Conservation (phyloP, 768 basidiomycete species). For the Dendrothele bispora region DNA sequence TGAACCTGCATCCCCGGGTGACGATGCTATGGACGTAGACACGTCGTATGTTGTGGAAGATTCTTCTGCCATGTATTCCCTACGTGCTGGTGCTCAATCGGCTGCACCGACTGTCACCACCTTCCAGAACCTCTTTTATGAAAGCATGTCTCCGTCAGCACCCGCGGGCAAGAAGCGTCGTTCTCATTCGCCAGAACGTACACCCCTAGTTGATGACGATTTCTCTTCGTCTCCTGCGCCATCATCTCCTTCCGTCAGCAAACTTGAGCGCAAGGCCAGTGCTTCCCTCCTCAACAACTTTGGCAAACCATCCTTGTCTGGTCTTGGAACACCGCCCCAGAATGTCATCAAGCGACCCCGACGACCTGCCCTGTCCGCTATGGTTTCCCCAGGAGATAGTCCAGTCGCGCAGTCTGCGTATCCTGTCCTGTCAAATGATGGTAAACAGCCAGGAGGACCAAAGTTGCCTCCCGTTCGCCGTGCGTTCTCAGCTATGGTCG, state of each 20-base stretch:
- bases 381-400: slow-evolving; percentile 48
- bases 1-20: slow-evolving; percentile 42
- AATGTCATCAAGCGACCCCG: slow-evolving; percentile 59
- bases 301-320: slow-evolving; percentile 50
- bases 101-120: slow-evolving; percentile 50
- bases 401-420: slow-evolving; percentile 42
- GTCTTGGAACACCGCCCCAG: slow-evolving; percentile 55
- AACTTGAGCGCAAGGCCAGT: slow-evolving; percentile 48
- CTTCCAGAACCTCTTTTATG: slow-evolving; percentile 61
- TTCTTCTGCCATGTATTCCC: slow-evolving; percentile 23
- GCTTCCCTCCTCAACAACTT: slow-evolving; percentile 48
- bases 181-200: slow-evolving; percentile 55
- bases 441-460: slow-evolving; percentile 21
- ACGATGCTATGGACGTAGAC: slow-evolving; percentile 84
- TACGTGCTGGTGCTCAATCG: slow-evolving; percentile 34
- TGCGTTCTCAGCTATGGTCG: slow-evolving; percentile 74
- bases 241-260: slow-evolving; percentile 51
- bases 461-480: slow-evolving; percentile 56
- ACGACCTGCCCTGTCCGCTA: slow-evolving; percentile 66
- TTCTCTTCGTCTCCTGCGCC: slow-evolving; percentile 44
- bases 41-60: slow-evolving; percentile 41
- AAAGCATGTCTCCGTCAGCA: slow-evolving; percentile 47
- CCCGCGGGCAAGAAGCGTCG: slow-evolving; percentile 54
- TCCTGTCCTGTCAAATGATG: slow-evolving; percentile 33
- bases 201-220: slow-evolving; percentile 36